Percentiles rank a stretch among this genome's conserved stretches.
phyloP scores from a whole-genome alignment of 1,139 yeast species.

The Pichia sp. region DNA sequence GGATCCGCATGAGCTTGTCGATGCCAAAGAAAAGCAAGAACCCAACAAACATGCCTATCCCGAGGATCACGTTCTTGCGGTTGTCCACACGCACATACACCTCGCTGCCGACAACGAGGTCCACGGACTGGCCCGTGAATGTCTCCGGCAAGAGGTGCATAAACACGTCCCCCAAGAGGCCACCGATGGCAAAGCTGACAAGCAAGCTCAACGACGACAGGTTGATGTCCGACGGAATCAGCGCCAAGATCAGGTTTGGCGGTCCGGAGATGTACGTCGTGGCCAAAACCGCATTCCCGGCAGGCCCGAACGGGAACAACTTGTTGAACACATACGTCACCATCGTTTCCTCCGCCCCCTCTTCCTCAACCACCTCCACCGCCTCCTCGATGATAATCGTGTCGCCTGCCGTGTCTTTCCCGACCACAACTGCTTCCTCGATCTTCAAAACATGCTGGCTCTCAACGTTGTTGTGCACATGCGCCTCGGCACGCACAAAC shows the following conservation, averaged over 20 bases:
- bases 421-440: neutral
- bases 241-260: slow-evolving; percentile 51
- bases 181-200: slow-evolving; percentile 69
- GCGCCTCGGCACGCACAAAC: neutral
- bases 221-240: slow-evolving; percentile 47
- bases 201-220: slow-evolving; percentile 45
- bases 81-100: slow-evolving; percentile 40
- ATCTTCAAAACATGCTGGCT: slow-evolving; percentile 5
- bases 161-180: slow-evolving; percentile 65
- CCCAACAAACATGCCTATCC: slow-evolving; percentile 53
- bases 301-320: slow-evolving; percentile 53
- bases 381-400: neutral
- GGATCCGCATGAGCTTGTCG: slow-evolving; percentile 52
- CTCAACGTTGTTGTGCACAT: neutral
- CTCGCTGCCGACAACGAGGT: slow-evolving; percentile 32
- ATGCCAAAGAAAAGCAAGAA: slow-evolving; percentile 51
- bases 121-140: slow-evolving; percentile 48
- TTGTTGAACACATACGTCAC: slow-evolving; percentile 34
- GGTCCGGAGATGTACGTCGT: slow-evolving; percentile 59
- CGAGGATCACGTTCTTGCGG: slow-evolving; percentile 44
- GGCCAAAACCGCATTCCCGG: slow-evolving; percentile 56
- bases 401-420: neutral
- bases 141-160: slow-evolving; percentile 63
- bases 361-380: neutral
- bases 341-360: neutral